These are phyloP conservation scores for Coniochaeta sp. DNA, from an alignment of 2,329 filamentous ascomycete species.

Conservation along the genomic window DNA sequence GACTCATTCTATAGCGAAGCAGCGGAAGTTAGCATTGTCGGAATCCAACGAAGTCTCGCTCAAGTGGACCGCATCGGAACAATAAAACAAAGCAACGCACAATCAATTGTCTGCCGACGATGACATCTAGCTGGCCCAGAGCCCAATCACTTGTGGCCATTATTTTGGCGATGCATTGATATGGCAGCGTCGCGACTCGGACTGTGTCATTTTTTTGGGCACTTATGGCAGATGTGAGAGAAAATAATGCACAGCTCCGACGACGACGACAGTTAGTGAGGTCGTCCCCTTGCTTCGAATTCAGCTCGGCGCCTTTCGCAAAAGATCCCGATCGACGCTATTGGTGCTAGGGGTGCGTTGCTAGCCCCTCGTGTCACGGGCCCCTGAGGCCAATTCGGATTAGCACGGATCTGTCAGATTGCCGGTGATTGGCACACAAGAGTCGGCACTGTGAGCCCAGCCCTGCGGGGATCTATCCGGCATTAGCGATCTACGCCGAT, in stretches of 20 bases:
- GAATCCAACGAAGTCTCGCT: neutral
- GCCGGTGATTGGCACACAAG: neutral
- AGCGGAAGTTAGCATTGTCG: neutral
- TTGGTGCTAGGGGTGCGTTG: too few relatives aligned
- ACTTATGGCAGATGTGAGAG: neutral
- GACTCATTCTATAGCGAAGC: conserved; percentile 15
- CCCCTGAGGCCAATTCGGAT: neutral
- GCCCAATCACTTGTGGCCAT: conserved; percentile 1
- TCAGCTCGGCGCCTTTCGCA: neutral
- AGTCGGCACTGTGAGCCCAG: neutral
- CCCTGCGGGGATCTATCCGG: neutral
- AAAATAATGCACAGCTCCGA: neutral
- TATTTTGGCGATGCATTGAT: neutral
- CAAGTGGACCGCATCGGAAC: neutral
- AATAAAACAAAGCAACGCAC: neutral
- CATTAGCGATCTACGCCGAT: neutral
- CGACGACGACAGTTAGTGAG: neutral
- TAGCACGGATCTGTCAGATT: neutral
- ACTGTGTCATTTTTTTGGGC: neutral
- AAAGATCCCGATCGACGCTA: neutral
- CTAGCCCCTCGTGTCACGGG: neutral
- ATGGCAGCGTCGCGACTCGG: neutral
- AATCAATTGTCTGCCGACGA: neutral
- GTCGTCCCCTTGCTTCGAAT: neutral
- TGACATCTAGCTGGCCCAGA: neutral